Percentiles rank a stretch among this genome's conserved stretches.
phyloP scores from a whole-genome alignment of 208 protist species.

The Trichomonas vaginalis region DNA sequence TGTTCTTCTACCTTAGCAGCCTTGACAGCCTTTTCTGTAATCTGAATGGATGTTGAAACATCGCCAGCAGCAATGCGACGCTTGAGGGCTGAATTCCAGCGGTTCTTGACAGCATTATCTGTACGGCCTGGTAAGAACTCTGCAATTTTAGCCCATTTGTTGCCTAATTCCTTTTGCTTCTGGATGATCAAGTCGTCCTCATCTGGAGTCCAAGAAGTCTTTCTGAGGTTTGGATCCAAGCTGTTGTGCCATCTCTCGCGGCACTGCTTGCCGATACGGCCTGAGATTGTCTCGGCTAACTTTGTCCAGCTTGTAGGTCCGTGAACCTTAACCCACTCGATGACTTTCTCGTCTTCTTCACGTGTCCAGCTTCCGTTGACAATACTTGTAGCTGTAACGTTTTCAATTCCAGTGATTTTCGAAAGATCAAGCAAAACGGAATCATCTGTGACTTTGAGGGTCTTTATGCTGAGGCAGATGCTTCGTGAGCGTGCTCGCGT shows the following conservation, averaged over 20 bases:
- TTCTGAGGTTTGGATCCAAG: conserved; percentile 36
- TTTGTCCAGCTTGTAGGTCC: not conserved
- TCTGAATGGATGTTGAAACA: not conserved
- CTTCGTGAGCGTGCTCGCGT: not conserved
- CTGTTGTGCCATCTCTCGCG: conserved; percentile 34
- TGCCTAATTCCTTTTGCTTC: conserved; percentile 32
- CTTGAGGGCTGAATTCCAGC: conserved; percentile 42
- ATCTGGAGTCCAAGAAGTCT: conserved; percentile 34
- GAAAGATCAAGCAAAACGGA: not conserved
- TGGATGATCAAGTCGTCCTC: conserved; percentile 36
- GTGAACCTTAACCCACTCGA: not conserved
- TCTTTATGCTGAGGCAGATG: not conserved
- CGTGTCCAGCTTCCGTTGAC: not conserved
- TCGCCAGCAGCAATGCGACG: not conserved
- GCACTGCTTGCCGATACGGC: not conserved
- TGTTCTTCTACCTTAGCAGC: not conserved
- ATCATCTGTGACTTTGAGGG: not conserved
- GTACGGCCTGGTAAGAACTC: conserved; percentile 35
- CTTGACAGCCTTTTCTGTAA: not conserved
- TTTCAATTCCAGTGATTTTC: not conserved
- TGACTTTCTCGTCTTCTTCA: not conserved
- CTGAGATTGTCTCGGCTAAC: not conserved
- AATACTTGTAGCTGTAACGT: not conserved
- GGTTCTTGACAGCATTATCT: conserved; percentile 43
- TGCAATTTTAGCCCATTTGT: conserved; percentile 35